A percentile compares a stretch with the other conserved stretches of the same genome.
These are phyloP conservation scores for Microbotryomycetes sp. DNA, from an alignment of 1,284 basidiomycete species.

Conservation along the genomic window DNA sequence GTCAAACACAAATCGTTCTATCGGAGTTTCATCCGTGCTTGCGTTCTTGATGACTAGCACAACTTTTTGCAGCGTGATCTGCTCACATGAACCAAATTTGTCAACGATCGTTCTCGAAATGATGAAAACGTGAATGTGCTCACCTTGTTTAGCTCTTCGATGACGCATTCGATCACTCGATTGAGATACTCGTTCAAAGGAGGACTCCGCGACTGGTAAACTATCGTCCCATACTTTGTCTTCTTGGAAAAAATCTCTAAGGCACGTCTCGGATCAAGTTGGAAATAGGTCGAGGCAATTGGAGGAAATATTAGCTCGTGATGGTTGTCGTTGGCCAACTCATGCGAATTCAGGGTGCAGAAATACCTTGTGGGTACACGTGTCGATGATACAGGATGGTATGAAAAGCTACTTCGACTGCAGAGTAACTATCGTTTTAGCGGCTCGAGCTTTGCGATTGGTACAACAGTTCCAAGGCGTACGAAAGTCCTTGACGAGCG, in stretches of 20 bases:
- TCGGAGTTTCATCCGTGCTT: slow-evolving; percentile 46
- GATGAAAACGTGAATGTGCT: slow-evolving; percentile 32
- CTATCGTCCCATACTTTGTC: slow-evolving; percentile 79
- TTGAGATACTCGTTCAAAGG: slow-evolving; percentile 79
- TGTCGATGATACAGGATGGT: slow-evolving; percentile 82
- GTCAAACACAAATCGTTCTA: slow-evolving; percentile 59
- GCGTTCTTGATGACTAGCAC: slow-evolving; percentile 70
- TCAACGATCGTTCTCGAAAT: not conserved
- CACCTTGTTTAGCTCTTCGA: slow-evolving; percentile 65
- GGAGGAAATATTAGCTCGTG: no score
- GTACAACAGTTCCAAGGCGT: not conserved
- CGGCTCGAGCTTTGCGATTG: not conserved
- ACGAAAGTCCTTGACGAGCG: slow-evolving; percentile 32
- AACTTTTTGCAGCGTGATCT: slow-evolving; percentile 68
- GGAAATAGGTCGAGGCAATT: no score
- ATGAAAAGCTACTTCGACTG: slow-evolving; percentile 89
- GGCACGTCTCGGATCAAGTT: no score
- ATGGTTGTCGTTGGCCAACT: no score
- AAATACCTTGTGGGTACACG: slow-evolving; percentile 84
- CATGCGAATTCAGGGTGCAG: no score
- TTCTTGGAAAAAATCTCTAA: slow-evolving; percentile 71
- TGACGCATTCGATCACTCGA: slow-evolving; percentile 65
- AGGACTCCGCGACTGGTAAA: slow-evolving; percentile 86
- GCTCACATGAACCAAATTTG: not conserved
- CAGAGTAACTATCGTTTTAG: not conserved